Conservation (phyloP, 1,284 basidiomycete genomes). For the Puccinia polysora region DNA sequence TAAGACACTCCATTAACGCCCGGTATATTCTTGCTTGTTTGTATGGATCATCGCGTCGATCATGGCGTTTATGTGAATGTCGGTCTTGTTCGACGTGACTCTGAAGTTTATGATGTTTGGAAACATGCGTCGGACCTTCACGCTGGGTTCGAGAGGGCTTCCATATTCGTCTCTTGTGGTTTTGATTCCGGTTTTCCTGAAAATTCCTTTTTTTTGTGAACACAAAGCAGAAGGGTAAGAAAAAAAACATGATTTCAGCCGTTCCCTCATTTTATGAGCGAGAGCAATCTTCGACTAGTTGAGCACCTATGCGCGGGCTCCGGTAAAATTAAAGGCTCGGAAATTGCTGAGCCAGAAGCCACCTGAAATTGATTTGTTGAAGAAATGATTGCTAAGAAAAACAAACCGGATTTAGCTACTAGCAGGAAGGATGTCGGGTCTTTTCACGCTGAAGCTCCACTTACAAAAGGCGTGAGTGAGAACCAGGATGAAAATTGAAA, state of each 20-base stretch:
- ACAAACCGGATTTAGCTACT: not conserved
- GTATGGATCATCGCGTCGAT: constrained; percentile 7
- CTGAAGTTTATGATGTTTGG: not conserved
- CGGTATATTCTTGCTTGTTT: constrained; percentile 19
- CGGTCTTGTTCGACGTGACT: constrained; percentile 4
- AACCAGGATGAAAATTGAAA: constrained; percentile 17
- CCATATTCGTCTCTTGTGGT: constrained; percentile 2
- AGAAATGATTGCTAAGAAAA: constrained; percentile 4
- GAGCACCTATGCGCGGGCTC: constrained; percentile 3
- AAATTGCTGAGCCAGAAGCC: not conserved
- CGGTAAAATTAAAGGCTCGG: not conserved
- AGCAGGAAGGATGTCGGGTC: not conserved
- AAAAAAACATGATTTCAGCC: not conserved
- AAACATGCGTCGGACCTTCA: constrained; percentile 1
- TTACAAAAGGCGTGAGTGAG: constrained; percentile 1
- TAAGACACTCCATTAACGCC: constrained; percentile 10
- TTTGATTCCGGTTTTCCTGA: not conserved
- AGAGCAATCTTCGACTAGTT: not conserved
- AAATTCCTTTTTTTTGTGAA: not conserved
- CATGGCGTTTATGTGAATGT: not conserved
- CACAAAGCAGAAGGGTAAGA: not conserved
- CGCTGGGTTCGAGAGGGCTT: not conserved
- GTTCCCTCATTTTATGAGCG: not conserved
- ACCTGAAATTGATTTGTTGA: not conserved
- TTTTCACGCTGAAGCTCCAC: not conserved